phyloP scores from a whole-genome alignment of 495 filamentous ascomycete genomes.

The Aspergillus heteromorphus region DNA sequence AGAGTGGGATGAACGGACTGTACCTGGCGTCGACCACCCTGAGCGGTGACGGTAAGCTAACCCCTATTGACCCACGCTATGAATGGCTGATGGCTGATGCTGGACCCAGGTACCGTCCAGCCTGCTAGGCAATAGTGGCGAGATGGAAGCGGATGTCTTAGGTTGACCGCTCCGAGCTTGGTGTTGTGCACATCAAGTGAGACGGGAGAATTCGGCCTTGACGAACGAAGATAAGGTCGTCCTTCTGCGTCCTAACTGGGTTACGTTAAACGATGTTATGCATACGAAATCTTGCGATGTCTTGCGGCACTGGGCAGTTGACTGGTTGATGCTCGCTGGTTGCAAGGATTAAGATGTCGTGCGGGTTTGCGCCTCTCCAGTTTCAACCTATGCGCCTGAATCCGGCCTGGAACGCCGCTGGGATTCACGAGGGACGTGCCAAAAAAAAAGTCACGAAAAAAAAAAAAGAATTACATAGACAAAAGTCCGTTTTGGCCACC shows the following conservation, averaged over 20 bases:
- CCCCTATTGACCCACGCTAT: not conserved
- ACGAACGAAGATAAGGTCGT: not conserved
- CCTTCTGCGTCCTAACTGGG: not conserved
- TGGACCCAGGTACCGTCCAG: conserved; percentile 37
- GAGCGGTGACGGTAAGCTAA: conserved; percentile 41
- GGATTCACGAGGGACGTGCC: conserved; percentile 1
- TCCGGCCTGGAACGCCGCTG: not conserved
- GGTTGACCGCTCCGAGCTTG: conserved; percentile 3
- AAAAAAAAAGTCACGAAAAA: not conserved
- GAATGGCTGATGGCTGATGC: not conserved
- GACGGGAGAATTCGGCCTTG: not conserved
- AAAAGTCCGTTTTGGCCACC: not conserved
- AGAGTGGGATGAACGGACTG: conserved; percentile 42
- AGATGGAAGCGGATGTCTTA: conserved; percentile 3
- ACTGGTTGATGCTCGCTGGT: not conserved
- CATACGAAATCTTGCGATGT: not conserved
- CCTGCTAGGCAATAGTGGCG: conserved; percentile 39
- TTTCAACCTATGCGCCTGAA: not conserved
- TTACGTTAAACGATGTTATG: conserved; percentile 1
- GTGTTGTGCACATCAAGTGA: conserved; percentile 1
- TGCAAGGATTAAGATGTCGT: not conserved
- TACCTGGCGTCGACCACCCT: conserved; percentile 45
- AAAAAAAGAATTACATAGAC: not conserved
- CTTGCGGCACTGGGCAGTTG: not conserved
- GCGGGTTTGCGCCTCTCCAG: not conserved